Conservation (phyloP, 768 basidiomycete genomes). For the Lanmaoa pseudosensibilis region DNA sequence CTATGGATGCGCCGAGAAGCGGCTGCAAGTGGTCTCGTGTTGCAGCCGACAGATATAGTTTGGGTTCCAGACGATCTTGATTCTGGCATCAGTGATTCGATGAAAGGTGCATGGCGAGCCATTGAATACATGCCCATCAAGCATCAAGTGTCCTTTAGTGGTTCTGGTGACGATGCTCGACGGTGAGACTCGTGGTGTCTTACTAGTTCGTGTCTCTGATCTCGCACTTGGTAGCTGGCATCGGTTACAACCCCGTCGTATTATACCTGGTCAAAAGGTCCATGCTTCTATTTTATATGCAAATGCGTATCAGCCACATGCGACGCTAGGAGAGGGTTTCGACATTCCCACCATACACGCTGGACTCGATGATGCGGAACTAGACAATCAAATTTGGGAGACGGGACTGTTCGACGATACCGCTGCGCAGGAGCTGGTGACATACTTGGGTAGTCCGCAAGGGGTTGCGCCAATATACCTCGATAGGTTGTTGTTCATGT, state of each 20-base stretch:
- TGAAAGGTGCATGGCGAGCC: slow-evolving; percentile 13
- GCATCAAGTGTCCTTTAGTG: slow-evolving; percentile 23
- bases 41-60: slow-evolving; percentile 28
- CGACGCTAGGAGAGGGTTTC: slow-evolving; percentile 24
- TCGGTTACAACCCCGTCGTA: slow-evolving; percentile 23
- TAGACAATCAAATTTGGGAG: slow-evolving; percentile 21
- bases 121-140: slow-evolving; percentile 27
- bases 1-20: slow-evolving; percentile 39
- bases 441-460: slow-evolving; percentile 11
- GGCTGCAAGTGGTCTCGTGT: slow-evolving; percentile 20
- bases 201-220: neutral
- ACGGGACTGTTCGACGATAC: slow-evolving; percentile 21
- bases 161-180: slow-evolving; percentile 15
- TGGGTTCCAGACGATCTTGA: slow-evolving; percentile 30
- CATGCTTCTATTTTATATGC: slow-evolving; percentile 26
- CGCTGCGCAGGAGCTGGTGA: slow-evolving; percentile 13
- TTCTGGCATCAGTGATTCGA: slow-evolving; percentile 22
- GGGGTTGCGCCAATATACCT: slow-evolving; percentile 20
- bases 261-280: slow-evolving; percentile 29
- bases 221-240: slow-evolving; percentile 10
- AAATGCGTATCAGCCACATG: slow-evolving; percentile 20
- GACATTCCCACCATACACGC: slow-evolving; percentile 16
- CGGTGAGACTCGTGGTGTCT: slow-evolving; percentile 8
- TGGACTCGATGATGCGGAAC: neutral
- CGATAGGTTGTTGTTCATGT: slow-evolving; percentile 21